A percentile compares a stretch with the other conserved stretches of the same genome.
Conservation (phyloP, 306 rosid species). For the Abrus pulchellus region DNA sequence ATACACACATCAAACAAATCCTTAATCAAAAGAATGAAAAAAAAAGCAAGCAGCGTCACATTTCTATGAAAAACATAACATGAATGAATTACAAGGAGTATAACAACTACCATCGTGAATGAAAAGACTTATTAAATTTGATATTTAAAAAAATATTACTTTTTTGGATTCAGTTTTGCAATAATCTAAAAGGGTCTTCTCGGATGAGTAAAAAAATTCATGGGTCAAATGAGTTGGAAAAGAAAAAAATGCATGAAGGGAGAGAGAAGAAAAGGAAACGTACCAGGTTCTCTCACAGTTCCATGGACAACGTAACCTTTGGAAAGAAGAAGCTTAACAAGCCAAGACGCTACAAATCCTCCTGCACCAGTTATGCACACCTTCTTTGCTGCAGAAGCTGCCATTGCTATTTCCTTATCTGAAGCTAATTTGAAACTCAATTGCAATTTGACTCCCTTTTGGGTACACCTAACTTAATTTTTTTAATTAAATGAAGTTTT, state of each 20-base stretch:
- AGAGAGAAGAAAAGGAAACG: not conserved
- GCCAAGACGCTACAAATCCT: slow-evolving; percentile 80
- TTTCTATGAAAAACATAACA: not conserved
- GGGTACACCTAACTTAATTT: too few species aligned
- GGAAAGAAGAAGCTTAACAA: slow-evolving; percentile 76
- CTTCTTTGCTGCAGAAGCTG: slow-evolving; percentile 23
- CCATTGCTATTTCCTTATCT: not conserved
- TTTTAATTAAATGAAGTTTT: too few species aligned
- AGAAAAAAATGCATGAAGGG: not conserved
- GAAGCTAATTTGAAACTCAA: too few species aligned
- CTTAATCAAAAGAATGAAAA: not conserved
- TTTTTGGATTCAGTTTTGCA: not conserved
- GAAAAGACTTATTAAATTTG: not conserved
- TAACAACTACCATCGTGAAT: not conserved
- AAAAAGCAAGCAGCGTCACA: not conserved
- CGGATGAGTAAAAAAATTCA: not conserved
- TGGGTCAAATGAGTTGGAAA: not conserved
- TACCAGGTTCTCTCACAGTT: slow-evolving; percentile 73
- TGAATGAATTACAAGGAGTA: slow-evolving; percentile 2
- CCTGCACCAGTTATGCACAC: slow-evolving; percentile 88
- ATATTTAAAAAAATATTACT: not conserved
- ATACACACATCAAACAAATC: not conserved
- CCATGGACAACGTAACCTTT: slow-evolving; percentile 72
- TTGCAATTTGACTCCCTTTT: too few species aligned
- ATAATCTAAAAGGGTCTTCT: not conserved